Percentiles rank a stretch among this genome's conserved stretches.
Conservation (phyloP, 768 basidiomycete species). For the Lentinula sp. region DNA sequence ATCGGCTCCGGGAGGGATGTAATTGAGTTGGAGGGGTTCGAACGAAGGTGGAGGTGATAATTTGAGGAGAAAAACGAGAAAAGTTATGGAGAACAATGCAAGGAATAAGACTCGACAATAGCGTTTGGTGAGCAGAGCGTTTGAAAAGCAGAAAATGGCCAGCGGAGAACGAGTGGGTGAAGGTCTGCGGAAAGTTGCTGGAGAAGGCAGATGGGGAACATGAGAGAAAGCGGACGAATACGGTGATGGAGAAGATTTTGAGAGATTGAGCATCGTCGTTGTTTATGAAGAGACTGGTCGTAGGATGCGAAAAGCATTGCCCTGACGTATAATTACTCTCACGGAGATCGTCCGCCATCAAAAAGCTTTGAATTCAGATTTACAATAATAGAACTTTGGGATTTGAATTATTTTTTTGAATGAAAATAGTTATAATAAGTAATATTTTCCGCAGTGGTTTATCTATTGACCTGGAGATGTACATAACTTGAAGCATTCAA, state of each 20-base stretch:
- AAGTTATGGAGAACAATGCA: neutral
- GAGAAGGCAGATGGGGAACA: neutral
- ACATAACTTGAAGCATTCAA: too few species aligned
- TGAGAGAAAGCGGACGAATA: neutral
- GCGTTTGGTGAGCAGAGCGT: conserved; percentile 3
- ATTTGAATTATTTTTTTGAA: too few species aligned
- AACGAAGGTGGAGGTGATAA: neutral
- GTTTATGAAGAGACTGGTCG: neutral
- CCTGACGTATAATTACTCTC: neutral
- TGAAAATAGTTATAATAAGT: too few species aligned
- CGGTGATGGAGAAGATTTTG: neutral
- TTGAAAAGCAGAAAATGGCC: neutral
- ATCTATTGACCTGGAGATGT: too few species aligned
- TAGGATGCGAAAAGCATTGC: too few species aligned
- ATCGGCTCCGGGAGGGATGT: neutral
- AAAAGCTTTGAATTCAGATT: neutral
- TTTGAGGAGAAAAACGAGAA: neutral
- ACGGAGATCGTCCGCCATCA: neutral
- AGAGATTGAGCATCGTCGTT: neutral
- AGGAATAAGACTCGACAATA: conserved; percentile 1
- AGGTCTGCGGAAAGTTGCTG: neutral
- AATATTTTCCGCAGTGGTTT: too few species aligned
- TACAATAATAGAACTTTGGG: too few species aligned
- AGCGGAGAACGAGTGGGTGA: neutral
- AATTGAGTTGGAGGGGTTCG: neutral